A percentile compares a stretch with the other conserved stretches of the same genome.
Evolutionary conservation across 2,329 filamentous ascomycete species (phyloP).

Genomic region (Scleromitrula shiraiana): DNA sequence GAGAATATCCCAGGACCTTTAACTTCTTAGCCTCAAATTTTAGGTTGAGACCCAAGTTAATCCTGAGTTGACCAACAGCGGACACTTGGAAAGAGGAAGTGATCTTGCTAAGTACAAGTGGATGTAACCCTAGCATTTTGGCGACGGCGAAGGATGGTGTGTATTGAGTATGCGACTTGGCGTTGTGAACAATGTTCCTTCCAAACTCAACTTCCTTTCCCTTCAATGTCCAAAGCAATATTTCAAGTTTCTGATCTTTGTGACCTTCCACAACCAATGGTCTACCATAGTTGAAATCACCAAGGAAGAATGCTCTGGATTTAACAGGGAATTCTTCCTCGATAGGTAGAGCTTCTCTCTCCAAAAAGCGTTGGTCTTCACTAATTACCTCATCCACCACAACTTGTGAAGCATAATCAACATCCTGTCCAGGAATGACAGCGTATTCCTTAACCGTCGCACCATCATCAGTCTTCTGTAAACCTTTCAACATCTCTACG

Average conservation of each 20-base stretch:
- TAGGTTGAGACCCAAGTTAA: constrained; percentile 89
- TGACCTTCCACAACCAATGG: constrained; percentile 79
- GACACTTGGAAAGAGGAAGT: constrained; percentile 88
- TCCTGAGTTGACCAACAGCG: constrained; percentile 63
- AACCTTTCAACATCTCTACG: constrained; percentile 87
- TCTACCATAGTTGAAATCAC: constrained; percentile 85
- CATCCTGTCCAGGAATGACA: constrained; percentile 75
- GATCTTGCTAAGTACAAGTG: constrained; percentile 87
- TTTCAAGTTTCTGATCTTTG: constrained; percentile 63
- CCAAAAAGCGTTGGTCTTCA: constrained; percentile 87
- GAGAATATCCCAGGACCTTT: constrained; percentile 92
- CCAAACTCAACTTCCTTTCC: constrained; percentile 76
- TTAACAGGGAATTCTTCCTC: constrained; percentile 84
- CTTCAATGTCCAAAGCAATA: constrained; percentile 66
- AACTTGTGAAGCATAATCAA: constrained; percentile 83
- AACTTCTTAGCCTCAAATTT: constrained; percentile 95
- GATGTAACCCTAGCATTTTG: constrained; percentile 70
- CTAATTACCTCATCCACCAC: constrained; percentile 86
- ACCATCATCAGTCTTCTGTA: constrained; percentile 84
- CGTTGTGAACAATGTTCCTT: constrained; percentile 59
- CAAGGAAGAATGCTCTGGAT: constrained; percentile 84
- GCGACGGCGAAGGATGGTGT: constrained; percentile 85
- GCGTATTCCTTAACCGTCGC: constrained; percentile 90
- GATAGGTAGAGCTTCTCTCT: constrained; percentile 78
- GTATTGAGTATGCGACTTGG: constrained; percentile 67